Conservation (phyloP, 768 basidiomycete species). For the Lactarius psammicola region DNA sequence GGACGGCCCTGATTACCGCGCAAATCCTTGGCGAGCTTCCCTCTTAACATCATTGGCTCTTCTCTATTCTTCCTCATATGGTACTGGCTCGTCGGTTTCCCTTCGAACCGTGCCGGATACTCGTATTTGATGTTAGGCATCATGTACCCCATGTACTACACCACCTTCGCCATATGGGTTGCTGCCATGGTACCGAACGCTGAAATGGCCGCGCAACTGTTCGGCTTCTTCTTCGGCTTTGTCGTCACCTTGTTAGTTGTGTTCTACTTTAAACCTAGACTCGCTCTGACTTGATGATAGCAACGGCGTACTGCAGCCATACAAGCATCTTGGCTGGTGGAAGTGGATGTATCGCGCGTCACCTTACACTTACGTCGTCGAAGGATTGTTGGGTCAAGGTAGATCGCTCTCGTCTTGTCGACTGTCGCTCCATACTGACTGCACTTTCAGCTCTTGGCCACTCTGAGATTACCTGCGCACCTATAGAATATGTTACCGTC, state of each 20-base stretch:
- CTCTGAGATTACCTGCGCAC: conserved; percentile 51
- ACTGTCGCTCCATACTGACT: background rate
- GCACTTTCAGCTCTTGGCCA: conserved; percentile 48
- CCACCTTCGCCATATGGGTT: conserved; percentile 43
- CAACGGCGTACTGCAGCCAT: conserved; percentile 50
- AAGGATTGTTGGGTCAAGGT: conserved; percentile 46
- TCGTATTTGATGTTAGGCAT: conserved; percentile 42
- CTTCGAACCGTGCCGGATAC: conserved; percentile 40
- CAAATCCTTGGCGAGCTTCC: conserved; percentile 43
- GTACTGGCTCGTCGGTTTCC: conserved; percentile 49
- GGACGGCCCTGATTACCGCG: conserved; percentile 39
- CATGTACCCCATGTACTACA: conserved; percentile 44
- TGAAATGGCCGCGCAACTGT: conserved; percentile 42
- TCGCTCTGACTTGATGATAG: conserved; percentile 30
- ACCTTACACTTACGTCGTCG: conserved; percentile 41
- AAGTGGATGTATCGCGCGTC: conserved; percentile 42
- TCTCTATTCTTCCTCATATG: conserved; percentile 49
- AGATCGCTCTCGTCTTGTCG: conserved; percentile 25
- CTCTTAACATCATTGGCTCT: conserved; percentile 43
- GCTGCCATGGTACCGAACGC: conserved; percentile 44
- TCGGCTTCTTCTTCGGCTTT: conserved; percentile 41
- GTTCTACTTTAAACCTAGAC: background rate
- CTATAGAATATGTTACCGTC: conserved; percentile 57
- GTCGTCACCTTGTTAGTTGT: conserved; percentile 42
- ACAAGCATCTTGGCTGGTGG: conserved; percentile 45